phyloP scores from a whole-genome alignment of 345 rosid genomes.

The Gossypium ekmanianum region DNA sequence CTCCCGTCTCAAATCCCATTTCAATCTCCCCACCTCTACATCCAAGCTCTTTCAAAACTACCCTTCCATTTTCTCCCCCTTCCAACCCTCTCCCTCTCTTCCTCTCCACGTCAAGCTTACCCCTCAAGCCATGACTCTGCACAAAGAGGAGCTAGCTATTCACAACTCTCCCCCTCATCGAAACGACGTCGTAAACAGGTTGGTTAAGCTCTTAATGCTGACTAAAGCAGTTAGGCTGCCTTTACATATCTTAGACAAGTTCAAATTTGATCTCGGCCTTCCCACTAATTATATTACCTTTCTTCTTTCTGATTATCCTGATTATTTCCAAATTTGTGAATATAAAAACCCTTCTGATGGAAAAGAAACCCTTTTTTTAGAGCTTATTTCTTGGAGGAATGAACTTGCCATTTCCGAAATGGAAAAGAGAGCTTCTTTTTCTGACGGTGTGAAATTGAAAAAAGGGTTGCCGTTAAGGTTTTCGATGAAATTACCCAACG shows the following conservation, averaged over 20 bases:
- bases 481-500: slow-evolving; percentile 67
- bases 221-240: slow-evolving; percentile 47
- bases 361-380: slow-evolving; percentile 37
- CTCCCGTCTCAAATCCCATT: slow-evolving; percentile 45
- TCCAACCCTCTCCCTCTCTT: slow-evolving; percentile 65
- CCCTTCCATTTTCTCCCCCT: slow-evolving; percentile 46
- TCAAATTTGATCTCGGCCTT: slow-evolving; percentile 72
- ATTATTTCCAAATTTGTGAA: slow-evolving; percentile 53
- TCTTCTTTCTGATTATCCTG: slow-evolving; percentile 64
- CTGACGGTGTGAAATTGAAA: slow-evolving; percentile 16
- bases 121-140: slow-evolving; percentile 40
- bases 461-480: slow-evolving; percentile 49
- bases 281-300: slow-evolving; percentile 56
- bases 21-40: slow-evolving; percentile 40
- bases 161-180: slow-evolving; percentile 34
- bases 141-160: slow-evolving; percentile 50
- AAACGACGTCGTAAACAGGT: slow-evolving; percentile 32
- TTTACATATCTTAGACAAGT: slow-evolving; percentile 42
- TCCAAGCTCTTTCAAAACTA: slow-evolving; percentile 43
- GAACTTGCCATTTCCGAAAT: slow-evolving; percentile 58
- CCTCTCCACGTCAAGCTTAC: slow-evolving; percentile 71
- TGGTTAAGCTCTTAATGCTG: slow-evolving; percentile 70
- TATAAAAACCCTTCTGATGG: slow-evolving; percentile 27
- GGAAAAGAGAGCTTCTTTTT: slow-evolving; percentile 44
- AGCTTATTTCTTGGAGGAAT: slow-evolving; percentile 46